These are phyloP conservation scores for Phialophora verrucosa DNA, from an alignment of 2,329 filamentous ascomycete genomes.

Conservation along the genomic window DNA sequence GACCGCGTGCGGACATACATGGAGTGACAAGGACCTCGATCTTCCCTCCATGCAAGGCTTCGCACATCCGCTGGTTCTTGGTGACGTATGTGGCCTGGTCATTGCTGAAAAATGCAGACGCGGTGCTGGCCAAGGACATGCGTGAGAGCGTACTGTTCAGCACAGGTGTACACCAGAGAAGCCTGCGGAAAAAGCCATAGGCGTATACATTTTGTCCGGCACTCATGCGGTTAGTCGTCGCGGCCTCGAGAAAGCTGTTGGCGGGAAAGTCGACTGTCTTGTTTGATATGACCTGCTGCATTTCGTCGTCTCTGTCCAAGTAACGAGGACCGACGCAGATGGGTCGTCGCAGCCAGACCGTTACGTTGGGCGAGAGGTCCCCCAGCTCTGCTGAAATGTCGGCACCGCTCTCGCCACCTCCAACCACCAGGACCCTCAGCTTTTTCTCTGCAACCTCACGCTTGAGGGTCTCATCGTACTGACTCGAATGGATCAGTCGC, in stretches of 20 bases:
- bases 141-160: constrained; percentile 22
- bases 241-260: constrained; percentile 25
- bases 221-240: constrained; percentile 28
- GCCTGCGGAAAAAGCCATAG: constrained; percentile 25
- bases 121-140: constrained; percentile 18
- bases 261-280: constrained; percentile 24
- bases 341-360: constrained; percentile 23
- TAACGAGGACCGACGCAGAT: constrained; percentile 25
- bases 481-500: constrained; percentile 18
- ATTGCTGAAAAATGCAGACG: constrained; percentile 19
- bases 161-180: constrained; percentile 23
- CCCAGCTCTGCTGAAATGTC: constrained; percentile 27
- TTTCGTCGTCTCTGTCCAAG: constrained; percentile 17
- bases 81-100: constrained; percentile 29
- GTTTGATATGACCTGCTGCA: constrained; percentile 25
- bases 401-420: constrained; percentile 27
- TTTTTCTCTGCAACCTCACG: constrained; percentile 18
- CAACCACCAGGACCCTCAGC: constrained; percentile 21
- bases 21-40: constrained; percentile 18
- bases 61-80: constrained; percentile 29
- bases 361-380: constrained; percentile 26
- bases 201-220: constrained; percentile 23
- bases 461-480: constrained; percentile 24
- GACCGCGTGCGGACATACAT: constrained; percentile 11
- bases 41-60: constrained; percentile 22